Percentiles rank a stretch among this genome's conserved stretches.
Evolutionary conservation across 495 filamentous ascomycete genomes (phyloP).

Genomic region (Tetracladium setigerum): DNA sequence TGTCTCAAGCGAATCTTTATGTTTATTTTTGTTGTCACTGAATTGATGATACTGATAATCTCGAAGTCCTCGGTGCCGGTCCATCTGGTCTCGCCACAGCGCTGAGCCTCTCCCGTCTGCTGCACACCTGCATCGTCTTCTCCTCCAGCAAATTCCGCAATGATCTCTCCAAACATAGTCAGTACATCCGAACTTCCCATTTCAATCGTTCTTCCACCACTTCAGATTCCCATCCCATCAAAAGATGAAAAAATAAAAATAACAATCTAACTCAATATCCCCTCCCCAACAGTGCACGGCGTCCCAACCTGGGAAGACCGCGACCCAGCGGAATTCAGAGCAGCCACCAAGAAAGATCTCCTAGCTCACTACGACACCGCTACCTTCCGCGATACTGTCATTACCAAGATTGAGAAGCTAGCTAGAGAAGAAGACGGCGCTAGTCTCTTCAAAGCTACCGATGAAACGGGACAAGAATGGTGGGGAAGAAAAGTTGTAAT

Average conservation of each 20-base stretch:
- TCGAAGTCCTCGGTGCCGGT: slow-evolving; percentile 43
- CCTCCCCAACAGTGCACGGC: slow-evolving; percentile 39
- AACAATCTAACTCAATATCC: slow-evolving; percentile 7
- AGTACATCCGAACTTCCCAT: not conserved
- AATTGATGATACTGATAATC: too few relatives aligned
- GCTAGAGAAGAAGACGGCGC: slow-evolving; percentile 2
- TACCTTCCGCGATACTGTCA: slow-evolving; percentile 26
- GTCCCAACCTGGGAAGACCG: slow-evolving; percentile 40
- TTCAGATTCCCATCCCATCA: too few relatives aligned
- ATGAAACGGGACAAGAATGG: slow-evolving; percentile 24
- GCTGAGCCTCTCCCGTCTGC: slow-evolving; percentile 36
- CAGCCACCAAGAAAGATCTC: slow-evolving; percentile 28
- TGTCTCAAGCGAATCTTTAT: not conserved
- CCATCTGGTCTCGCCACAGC: slow-evolving; percentile 47
- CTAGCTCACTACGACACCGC: slow-evolving; percentile 34
- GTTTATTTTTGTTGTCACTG: slow-evolving; percentile 35
- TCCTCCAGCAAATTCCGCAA: slow-evolving; percentile 45
- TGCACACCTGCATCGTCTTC: slow-evolving; percentile 40
- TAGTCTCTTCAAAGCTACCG: slow-evolving; percentile 27
- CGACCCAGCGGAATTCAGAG: slow-evolving; percentile 32
- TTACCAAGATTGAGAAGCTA: slow-evolving; percentile 21
- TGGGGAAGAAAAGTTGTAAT: slow-evolving; percentile 41
- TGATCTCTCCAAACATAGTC: slow-evolving; percentile 6
- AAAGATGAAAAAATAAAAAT: too few relatives aligned
- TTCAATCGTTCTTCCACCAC: not conserved